These are phyloP conservation scores for Panicum hallii DNA, from an alignment of 202 grass and related monocot genomes.

Conservation along the genomic window DNA sequence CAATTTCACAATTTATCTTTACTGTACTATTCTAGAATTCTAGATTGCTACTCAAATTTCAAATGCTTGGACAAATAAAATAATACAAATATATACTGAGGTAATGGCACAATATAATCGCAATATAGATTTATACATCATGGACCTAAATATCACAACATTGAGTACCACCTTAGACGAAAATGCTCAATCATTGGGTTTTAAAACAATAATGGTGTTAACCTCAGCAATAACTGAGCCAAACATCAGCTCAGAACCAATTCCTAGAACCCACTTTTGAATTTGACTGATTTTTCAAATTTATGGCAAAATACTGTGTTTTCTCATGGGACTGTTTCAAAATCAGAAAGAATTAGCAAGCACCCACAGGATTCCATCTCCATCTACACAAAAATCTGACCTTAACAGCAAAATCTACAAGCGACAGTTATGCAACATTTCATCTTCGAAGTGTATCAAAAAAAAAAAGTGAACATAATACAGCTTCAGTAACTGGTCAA, in stretches of 20 bases:
- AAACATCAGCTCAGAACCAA: not conserved
- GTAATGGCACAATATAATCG: not conserved
- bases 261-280: not conserved
- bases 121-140: not conserved
- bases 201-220: not conserved
- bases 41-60: not conserved
- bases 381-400: not conserved
- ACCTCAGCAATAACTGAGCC: not conserved
- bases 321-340: not conserved
- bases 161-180: not conserved
- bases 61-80: slow-evolving; percentile 14
- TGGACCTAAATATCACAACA: not conserved
- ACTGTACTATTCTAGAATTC: not conserved
- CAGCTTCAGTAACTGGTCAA: not conserved
- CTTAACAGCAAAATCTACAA: not conserved
- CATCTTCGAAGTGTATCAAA: not conserved
- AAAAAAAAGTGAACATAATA: not conserved
- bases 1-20: slow-evolving; percentile 2
- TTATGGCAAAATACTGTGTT: not conserved
- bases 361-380: not conserved
- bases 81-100: slow-evolving; percentile 16
- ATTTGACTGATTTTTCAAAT: not conserved
- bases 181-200: not conserved
- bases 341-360: not conserved
- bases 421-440: not conserved